These are phyloP conservation scores for Podila epicladia DNA, from an alignment of 192 early-diverging fungal species.

Conservation along the genomic window DNA sequence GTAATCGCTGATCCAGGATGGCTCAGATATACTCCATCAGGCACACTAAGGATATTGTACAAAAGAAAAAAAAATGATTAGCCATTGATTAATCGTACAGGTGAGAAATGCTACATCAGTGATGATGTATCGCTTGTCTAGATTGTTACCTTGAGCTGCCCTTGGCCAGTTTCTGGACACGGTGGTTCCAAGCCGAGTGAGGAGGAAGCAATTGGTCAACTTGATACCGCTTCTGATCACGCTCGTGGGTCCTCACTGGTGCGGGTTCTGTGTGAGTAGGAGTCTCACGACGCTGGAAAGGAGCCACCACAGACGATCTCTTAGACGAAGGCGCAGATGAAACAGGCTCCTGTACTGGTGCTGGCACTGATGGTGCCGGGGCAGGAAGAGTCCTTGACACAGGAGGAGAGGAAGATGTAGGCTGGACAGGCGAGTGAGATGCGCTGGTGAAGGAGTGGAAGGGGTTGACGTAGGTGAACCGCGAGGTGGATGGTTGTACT, in stretches of 20 bases:
- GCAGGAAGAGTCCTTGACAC: background rate
- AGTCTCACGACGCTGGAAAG: slow-evolving; percentile 30
- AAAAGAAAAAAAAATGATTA: background rate
- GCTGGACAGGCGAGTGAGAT: background rate
- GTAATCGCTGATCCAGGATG: slow-evolving; percentile 26
- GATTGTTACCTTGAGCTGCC: slow-evolving; percentile 40
- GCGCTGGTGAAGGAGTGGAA: slow-evolving; percentile 53
- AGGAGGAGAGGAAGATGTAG: background rate
- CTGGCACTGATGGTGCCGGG: background rate
- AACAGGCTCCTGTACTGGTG: slow-evolving; percentile 15
- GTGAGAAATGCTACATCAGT: too few relatives aligned
- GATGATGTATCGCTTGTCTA: too few relatives aligned
- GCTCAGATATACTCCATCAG: slow-evolving; percentile 53
- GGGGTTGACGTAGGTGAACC: slow-evolving; percentile 60
- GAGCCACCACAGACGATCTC: slow-evolving; percentile 25
- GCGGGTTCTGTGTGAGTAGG: slow-evolving; percentile 23
- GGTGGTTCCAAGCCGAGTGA: slow-evolving; percentile 50
- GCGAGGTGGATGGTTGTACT: slow-evolving; percentile 29
- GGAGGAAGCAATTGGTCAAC: slow-evolving; percentile 41
- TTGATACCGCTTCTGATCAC: slow-evolving; percentile 45
- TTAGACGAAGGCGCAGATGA: slow-evolving; percentile 20
- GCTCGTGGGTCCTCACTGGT: slow-evolving; percentile 19
- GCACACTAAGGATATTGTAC: slow-evolving; percentile 23
- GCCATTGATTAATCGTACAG: background rate
- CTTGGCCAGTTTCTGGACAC: slow-evolving; percentile 46